phyloP scores from a whole-genome alignment of 768 basidiomycete genomes.

The Agrocybe praecox region DNA sequence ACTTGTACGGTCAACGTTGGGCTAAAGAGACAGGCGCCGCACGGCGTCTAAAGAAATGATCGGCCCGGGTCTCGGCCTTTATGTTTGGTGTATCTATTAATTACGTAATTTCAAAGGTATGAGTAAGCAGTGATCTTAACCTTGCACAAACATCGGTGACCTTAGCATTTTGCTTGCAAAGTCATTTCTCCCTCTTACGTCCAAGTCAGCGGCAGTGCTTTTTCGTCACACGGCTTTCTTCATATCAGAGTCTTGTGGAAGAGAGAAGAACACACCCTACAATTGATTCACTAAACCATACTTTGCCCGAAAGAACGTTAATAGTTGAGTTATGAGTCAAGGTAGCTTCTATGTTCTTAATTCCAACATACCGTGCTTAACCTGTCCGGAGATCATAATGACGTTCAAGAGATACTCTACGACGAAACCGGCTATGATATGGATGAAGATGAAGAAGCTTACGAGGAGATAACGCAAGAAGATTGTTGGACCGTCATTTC shows the following conservation, averaged over 20 bases:
- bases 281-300: neutral
- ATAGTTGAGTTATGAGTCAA: constrained; percentile 48
- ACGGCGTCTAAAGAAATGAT: neutral
- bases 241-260: neutral
- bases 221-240: neutral
- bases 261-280: neutral
- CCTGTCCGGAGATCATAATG: constrained; percentile 45
- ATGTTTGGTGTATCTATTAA: no score
- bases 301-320: neutral
- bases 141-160: neutral
- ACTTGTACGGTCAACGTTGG: no score
- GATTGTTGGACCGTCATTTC: constrained; percentile 97
- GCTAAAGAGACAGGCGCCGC: no score
- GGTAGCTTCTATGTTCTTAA: constrained; percentile 39
- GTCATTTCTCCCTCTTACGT: neutral
- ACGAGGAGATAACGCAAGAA: constrained; percentile 86
- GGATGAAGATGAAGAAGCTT: constrained; percentile 66
- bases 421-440: constrained; percentile 61
- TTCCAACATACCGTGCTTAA: constrained; percentile 31
- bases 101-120: no score
- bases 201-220: neutral
- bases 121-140: neutral
- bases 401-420: constrained; percentile 56
- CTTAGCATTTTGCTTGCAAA: neutral
- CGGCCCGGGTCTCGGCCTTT: no score